These are phyloP conservation scores for Spergularia azorica DNA, from an alignment of 179 eudicot genomes.

Conservation along the genomic window DNA sequence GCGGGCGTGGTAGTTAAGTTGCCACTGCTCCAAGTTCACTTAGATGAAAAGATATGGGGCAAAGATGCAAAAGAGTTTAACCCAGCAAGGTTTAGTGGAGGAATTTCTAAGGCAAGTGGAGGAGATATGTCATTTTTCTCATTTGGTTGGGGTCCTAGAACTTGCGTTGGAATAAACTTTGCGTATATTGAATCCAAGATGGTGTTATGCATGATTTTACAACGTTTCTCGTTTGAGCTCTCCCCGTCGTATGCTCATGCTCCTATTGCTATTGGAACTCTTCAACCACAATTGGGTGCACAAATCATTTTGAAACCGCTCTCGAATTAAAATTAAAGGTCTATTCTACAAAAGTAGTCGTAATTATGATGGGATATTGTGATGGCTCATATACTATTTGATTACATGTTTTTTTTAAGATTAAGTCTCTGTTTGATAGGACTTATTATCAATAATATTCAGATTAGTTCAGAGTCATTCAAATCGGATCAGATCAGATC, in stretches of 20 bases:
- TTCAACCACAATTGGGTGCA: slow-evolving; percentile 49
- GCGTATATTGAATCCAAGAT: slow-evolving; percentile 42
- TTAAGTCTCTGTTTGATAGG: too few relatives aligned
- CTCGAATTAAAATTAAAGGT: too few relatives aligned
- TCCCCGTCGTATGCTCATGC: slow-evolving; percentile 51
- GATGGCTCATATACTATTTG: too few relatives aligned
- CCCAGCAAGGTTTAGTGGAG: slow-evolving; percentile 42
- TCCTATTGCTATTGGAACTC: slow-evolving; percentile 29
- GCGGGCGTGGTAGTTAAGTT: slow-evolving; percentile 22
- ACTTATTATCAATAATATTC: too few relatives aligned
- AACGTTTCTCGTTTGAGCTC: slow-evolving; percentile 40
- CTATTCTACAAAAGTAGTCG: too few relatives aligned
- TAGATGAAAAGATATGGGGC: slow-evolving; percentile 45
- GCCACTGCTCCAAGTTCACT: slow-evolving; percentile 24
- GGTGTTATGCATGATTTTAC: slow-evolving; percentile 40
- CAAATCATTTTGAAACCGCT: background rate
- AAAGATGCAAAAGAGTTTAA: slow-evolving; percentile 45
- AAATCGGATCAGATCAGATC: too few relatives aligned
- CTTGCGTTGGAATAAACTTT: slow-evolving; percentile 47
- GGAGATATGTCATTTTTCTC: slow-evolving; percentile 31
- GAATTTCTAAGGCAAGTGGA: slow-evolving; percentile 33
- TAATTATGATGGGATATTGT: too few relatives aligned
- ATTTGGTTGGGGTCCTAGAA: slow-evolving; percentile 46
- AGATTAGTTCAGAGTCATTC: too few relatives aligned
- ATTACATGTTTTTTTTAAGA: too few relatives aligned